phyloP scores from a whole-genome alignment of 495 filamentous ascomycete genomes.

The Aspergillus kassunensis region DNA sequence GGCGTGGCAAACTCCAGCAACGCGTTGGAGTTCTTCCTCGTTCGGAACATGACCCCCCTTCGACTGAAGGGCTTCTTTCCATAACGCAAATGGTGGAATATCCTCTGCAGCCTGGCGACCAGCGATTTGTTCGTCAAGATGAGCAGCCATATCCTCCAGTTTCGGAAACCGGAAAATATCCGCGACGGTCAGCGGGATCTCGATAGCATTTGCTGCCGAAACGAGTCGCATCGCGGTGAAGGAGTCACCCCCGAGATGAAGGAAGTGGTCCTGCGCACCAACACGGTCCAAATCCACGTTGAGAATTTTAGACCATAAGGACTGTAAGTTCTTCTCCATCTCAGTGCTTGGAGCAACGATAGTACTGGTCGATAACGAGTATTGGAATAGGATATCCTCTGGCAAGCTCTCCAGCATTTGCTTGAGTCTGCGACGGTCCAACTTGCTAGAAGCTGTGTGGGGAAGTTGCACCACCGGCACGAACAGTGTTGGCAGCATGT shows the following conservation, averaged over 20 bases:
- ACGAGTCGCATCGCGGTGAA: conserved; percentile 17
- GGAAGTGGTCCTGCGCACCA: conserved; percentile 48
- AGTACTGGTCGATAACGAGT: not conserved
- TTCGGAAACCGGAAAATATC: conserved; percentile 1
- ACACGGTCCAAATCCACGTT: conserved; percentile 24
- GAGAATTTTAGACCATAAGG: conserved; percentile 36
- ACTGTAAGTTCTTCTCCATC: conserved; percentile 2
- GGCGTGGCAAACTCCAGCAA: not conserved
- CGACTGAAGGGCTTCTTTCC: not conserved
- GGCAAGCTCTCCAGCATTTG: conserved; percentile 15
- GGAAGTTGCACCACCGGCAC: conserved; percentile 37
- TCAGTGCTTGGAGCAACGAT: not conserved
- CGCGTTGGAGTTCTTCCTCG: conserved; percentile 9
- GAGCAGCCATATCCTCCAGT: conserved; percentile 15
- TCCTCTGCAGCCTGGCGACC: not conserved
- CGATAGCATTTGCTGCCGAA: not conserved
- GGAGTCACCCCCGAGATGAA: conserved; percentile 26
- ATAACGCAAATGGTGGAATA: not conserved
- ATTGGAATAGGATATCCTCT: conserved; percentile 12
- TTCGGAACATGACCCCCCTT: not conserved
- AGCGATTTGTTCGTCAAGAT: not conserved
- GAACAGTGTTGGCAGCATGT: conserved; percentile 45
- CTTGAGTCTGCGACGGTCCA: conserved; percentile 30
- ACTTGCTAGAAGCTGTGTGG: conserved; percentile 37
- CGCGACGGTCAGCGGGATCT: not conserved